These are phyloP conservation scores for Corynascus novoguineensis DNA, from an alignment of 495 filamentous ascomycete genomes.

Conservation along the genomic window DNA sequence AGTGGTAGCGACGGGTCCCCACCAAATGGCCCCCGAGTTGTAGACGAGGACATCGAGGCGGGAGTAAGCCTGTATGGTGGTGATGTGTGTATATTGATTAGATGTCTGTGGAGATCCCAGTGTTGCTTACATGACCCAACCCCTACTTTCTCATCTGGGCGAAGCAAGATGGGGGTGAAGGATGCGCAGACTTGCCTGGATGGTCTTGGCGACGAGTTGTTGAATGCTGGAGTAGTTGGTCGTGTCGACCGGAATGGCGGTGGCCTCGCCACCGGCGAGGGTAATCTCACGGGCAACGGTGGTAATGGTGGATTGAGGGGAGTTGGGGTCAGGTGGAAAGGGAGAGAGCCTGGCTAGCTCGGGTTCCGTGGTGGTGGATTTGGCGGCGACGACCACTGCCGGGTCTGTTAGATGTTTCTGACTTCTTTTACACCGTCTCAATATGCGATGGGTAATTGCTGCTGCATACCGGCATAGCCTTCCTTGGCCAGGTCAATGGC, in stretches of 20 bases:
- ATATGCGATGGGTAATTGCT: not conserved
- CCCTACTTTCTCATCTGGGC: too few relatives aligned
- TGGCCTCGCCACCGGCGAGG: conserved; percentile 58
- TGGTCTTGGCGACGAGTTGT: conserved; percentile 53
- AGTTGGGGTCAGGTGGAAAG: conserved; percentile 83
- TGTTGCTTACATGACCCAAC: too few relatives aligned
- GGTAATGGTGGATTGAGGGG: conserved; percentile 68
- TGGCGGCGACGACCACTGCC: conserved; percentile 74
- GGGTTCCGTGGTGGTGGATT: conserved; percentile 65
- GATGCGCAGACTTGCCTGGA: conserved; percentile 49
- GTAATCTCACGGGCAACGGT: conserved; percentile 77
- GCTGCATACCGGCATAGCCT: conserved; percentile 58
- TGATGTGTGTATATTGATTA: not conserved
- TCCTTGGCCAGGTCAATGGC: conserved; percentile 68
- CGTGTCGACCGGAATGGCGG: conserved; percentile 65
- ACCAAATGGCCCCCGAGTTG: conserved; percentile 85
- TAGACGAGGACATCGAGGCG: conserved; percentile 71
- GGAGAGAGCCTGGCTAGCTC: conserved; percentile 50
- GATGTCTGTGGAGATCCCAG: not conserved
- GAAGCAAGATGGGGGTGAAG: not conserved
- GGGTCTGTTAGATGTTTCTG: not conserved
- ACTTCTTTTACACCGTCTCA: not conserved
- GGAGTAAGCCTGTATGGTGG: conserved; percentile 42
- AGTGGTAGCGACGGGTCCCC: conserved; percentile 67
- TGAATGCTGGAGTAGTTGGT: conserved; percentile 59